Evolutionary conservation across 352 stramenopile species (phyloP), one percentile per base, ranked within the genome.

Genomic region (Phytophthora brassicae): DNA sequence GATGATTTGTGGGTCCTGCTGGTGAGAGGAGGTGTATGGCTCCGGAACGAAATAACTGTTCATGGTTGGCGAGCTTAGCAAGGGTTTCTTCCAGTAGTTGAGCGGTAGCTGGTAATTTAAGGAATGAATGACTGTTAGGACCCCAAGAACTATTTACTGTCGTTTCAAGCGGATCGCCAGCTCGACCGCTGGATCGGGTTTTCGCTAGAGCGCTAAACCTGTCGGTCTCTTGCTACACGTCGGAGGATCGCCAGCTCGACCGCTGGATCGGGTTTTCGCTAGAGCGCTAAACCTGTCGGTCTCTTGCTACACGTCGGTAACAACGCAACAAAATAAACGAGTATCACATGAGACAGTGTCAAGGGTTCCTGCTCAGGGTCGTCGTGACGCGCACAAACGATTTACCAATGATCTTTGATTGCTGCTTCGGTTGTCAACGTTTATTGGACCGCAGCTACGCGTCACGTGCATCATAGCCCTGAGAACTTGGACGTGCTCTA

Each of bases 31-130:
- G 28, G 53, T 38, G 35, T 73, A 64, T n/a, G 60, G 66, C 20
- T 74, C 66, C 9, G 66, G 66, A 12, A 74, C 60, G 36, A 70
- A 74, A 44, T 67, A 74, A 42, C 26, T 53, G 56, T 74, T 74
- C 66, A 74, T 74, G 31, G 2, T 63, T 45, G 49, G 8, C 23
- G 29, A 42, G 17, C 22, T n/a, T 17, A 4, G 14, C 26, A 20
- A 49, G 23, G 5, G 41, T 50, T 17, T n/a, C 14, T 19, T 42
- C 44, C 11, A 14, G 4, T 36, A 19, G 46, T 13, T 56, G 31
- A 39, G 14, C 17, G 3, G 28, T 57, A 33, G 39, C 36, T 48
- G 43, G 60, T 20, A 66, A 67, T 60, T 61, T 67, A 22, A 6
- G 41, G 29, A 70, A 41, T 70, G 60, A 67, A 58, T 43, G 39